Evolutionary conservation across 225 moss, liverwort and hornwort species (phyloP), one percentile per base, ranked within the genome.

Genomic region (Asterella californica): DNA sequence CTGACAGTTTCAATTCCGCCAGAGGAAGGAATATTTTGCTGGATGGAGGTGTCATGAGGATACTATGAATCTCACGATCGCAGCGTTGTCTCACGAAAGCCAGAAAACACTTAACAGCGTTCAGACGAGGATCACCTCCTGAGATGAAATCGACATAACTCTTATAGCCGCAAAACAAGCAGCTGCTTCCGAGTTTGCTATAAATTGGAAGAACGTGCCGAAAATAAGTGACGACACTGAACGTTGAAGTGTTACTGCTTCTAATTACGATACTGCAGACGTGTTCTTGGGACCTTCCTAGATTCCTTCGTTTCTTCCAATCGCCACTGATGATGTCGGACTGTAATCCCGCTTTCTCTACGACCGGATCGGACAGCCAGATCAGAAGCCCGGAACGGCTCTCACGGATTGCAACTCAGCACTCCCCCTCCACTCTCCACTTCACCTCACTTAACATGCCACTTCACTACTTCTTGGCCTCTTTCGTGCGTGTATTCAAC

Each of bases 161-260:
- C 29, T 64, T 64, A 42, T 45, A 32, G 37, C 10, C 77, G 77
- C 77, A 48, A 63, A 65, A 63, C 46, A 27, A 64, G 77, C 77
- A 46, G 27, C 30, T 47, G 25, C 64, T 64, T 45, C 45, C n/a
- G 32, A 64, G 77, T 30, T 47, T 64, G 47, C 34, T 54, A 33
- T 63, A 45, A 64, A 63, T n/a, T 33, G 52, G 34, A 74, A 36
- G 75, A 59, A 76, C 55, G 75, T 76, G 75, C 75, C 75, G 37
- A 19, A 59, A 32, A 59, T 55, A 37, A 30, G 55, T 57, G 57
- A 37, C 21, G 37, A 10, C 32, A 9, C 22, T 37, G 36, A 33
- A 76, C 59, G 75, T 60, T 25, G 21, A 38, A 37, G 54, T 57
- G 57, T 57, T 59, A 76, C 33, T 59, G 59, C 75, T 59, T 59